A percentile compares a stretch with the other conserved stretches of the same genome.
Conservation (phyloP, 306 rosid genomes). For the Coriaria nepalensis region DNA sequence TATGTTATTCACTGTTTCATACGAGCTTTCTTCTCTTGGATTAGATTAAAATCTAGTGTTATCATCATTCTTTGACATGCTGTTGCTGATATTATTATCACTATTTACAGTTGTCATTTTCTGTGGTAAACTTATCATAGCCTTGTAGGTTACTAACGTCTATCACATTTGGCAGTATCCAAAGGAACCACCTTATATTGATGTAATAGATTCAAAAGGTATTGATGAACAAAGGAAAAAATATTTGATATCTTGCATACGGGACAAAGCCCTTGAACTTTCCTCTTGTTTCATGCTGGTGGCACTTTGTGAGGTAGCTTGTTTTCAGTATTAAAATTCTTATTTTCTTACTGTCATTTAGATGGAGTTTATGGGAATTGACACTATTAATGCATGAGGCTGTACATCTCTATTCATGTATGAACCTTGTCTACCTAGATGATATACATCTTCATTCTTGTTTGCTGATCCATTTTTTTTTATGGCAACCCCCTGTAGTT, state of each 20-base stretch:
- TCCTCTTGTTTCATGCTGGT: constrained; percentile 61
- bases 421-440: too few species aligned
- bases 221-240: constrained; percentile 49
- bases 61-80: too few species aligned
- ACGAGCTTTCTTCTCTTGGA: too few species aligned
- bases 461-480: too few species aligned
- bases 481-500: too few species aligned
- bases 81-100: not conserved
- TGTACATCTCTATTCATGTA: not conserved
- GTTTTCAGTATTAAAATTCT: constrained; percentile 1
- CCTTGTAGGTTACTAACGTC: not conserved
- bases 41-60: too few species aligned
- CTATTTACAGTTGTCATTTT: not conserved
- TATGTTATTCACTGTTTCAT: too few species aligned
- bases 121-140: not conserved
- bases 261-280: constrained; percentile 41
- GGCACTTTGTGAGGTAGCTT: constrained; percentile 62
- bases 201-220: constrained; percentile 55
- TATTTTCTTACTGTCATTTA: not conserved
- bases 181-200: constrained; percentile 42
- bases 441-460: too few species aligned
- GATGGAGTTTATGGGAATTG: not conserved
- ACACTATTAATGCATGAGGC: not conserved
- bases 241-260: constrained; percentile 24
- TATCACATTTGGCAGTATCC: constrained; percentile 43